Base-by-base conservation (phyloP, 257 asterid genomes). In the Fraxinus excelsior region DNA sequence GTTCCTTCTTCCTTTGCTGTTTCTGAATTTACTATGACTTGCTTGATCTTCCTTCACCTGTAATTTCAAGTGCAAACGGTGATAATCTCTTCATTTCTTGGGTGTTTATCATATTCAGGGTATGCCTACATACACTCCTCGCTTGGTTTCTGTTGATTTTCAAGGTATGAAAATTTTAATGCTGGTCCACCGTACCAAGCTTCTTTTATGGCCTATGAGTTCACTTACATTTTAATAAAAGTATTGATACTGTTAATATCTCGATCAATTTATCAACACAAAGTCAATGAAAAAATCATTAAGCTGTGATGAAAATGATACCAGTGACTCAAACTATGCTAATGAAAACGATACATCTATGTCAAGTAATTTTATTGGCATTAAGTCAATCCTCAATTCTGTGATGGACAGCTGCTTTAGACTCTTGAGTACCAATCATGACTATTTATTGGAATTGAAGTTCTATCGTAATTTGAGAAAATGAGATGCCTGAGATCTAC, bases 91-190 rank as follows among this genome's bases (percentile, higher is more conserved):
- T 42, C 13, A 14, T 78, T 65, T 78, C 28, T 0, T 44, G 21
- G 73, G 21, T 67, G 8, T 76, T 80, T 71, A 38, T 76, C 80
- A 23, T 83, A 78, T 84, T 80, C 87, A 95, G 99, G 99, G 99
- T n/a, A 74, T 82, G 80, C 82, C 78, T 81, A 93, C 99, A 0
- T 91, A 91, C 87, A 95, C 97, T 74, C 98, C 99, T 74, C 97
- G 98, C 66, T 68, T 95, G 90, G 89, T 95, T 79, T 90, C 98
- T 2, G 81, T 95, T 70, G 96, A 82, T 84, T 86, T 90, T 82
- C 97, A 93, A 91, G 99, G 99, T 91, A 79, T 37, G 21, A 74
- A 51, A 82, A 38, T 37, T 60, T 21, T 65, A 62, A 65, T 26
- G 56, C 5, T 25, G 53, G 16, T n/a, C 9, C 49, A 51, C 53